phyloP scores from a whole-genome alignment of 2,329 filamentous ascomycete genomes.

The Penicillium sp. region DNA sequence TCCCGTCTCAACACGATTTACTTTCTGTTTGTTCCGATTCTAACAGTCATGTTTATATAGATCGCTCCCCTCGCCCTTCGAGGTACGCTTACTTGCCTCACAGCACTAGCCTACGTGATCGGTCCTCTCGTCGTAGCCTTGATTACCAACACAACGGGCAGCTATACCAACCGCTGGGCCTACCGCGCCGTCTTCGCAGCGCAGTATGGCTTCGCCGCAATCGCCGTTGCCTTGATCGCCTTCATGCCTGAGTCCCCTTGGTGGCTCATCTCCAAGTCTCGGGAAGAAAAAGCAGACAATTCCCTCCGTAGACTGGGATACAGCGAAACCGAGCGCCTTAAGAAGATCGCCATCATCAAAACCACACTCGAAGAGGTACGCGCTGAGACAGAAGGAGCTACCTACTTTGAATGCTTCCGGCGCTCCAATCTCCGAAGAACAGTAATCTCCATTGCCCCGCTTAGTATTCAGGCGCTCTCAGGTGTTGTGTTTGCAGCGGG shows the following conservation, averaged over 20 bases:
- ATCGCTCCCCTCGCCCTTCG: slow-evolving; percentile 42
- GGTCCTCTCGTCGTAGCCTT: slow-evolving; percentile 43
- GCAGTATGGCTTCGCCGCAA: slow-evolving; percentile 43
- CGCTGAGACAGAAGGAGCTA: slow-evolving; percentile 36
- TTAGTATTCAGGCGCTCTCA: slow-evolving; percentile 37
- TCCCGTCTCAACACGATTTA: not conserved
- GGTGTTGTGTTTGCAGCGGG: slow-evolving; percentile 38
- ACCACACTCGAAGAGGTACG: slow-evolving; percentile 12
- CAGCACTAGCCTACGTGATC: slow-evolving; percentile 43
- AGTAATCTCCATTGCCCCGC: slow-evolving; percentile 39
- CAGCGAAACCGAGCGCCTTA: slow-evolving; percentile 3
- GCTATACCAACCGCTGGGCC: slow-evolving; percentile 41
- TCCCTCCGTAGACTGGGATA: slow-evolving; percentile 12
- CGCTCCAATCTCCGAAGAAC: slow-evolving; percentile 42
- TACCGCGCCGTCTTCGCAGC: slow-evolving; percentile 45
- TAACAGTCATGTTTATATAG: slow-evolving; percentile 12
- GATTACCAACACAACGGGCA: slow-evolving; percentile 39
- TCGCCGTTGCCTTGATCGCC: slow-evolving; percentile 28
- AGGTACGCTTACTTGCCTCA: slow-evolving; percentile 37
- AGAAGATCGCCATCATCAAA: slow-evolving; percentile 9
- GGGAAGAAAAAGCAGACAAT: not conserved
- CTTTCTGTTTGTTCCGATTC: no score
- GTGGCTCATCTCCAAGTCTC: slow-evolving; percentile 11
- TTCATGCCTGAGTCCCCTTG: slow-evolving; percentile 18
- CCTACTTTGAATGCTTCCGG: slow-evolving; percentile 45